Percentiles rank a stretch among this genome's conserved stretches.
Evolutionary conservation across 129 eudicot species (phyloP).

Genomic region (sunflower (Helianthus annuus)): DNA sequence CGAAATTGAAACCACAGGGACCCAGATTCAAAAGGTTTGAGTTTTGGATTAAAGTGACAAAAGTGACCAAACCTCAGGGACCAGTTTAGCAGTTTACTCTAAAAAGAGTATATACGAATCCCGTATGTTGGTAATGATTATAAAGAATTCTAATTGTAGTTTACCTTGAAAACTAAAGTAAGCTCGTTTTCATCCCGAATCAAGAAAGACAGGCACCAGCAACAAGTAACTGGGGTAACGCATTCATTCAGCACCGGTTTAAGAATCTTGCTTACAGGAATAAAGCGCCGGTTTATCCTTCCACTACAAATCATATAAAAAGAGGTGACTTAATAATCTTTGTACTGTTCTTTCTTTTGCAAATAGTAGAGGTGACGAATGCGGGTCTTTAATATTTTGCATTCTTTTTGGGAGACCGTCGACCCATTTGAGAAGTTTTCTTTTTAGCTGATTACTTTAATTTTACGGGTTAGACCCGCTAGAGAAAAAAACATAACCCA

Average conservation of each 20-base stretch:
- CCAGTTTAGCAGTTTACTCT: too few species aligned
- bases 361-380: neutral
- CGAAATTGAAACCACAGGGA: too few species aligned
- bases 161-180: slow-evolving; percentile 43
- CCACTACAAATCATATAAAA: slow-evolving; percentile 47
- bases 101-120: neutral
- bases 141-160: neutral
- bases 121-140: slow-evolving; percentile 1
- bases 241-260: slow-evolving; percentile 88
- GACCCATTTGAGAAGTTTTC: neutral
- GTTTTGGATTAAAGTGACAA: too few species aligned
- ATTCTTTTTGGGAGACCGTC: neutral
- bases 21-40: too few species aligned
- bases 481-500: neutral
- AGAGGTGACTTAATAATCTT: neutral
- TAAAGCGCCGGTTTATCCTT: slow-evolving; percentile 56
- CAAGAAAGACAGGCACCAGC: slow-evolving; percentile 75
- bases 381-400: neutral
- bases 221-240: slow-evolving; percentile 91
- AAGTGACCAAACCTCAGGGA: too few species aligned
- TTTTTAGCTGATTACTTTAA: neutral
- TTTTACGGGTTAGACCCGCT: neutral
- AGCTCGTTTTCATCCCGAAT: slow-evolving; percentile 68
- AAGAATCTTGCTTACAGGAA: slow-evolving; percentile 73
- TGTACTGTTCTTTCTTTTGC: neutral